These are phyloP conservation scores for Scleroderma bovista DNA, from an alignment of 768 basidiomycete genomes.

Conservation along the genomic window DNA sequence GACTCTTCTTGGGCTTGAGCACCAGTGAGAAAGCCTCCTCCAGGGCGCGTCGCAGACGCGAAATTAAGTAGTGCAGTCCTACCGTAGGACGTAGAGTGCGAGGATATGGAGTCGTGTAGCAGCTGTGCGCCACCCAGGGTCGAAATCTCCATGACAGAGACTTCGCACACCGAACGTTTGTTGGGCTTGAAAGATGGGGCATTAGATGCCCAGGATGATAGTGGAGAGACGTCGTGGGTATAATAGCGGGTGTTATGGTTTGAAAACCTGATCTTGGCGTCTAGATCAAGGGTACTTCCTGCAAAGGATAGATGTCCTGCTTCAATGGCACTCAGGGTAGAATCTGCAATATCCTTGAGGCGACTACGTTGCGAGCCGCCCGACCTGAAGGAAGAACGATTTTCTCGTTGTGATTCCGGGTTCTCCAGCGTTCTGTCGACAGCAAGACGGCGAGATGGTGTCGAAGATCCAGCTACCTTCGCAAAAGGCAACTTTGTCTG, in stretches of 20 bases:
- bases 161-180: conserved; percentile 21
- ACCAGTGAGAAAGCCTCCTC: conserved; percentile 70
- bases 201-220: conserved; percentile 41
- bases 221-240: conserved; percentile 37
- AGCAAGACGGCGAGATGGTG: background rate
- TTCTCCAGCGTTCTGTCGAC: background rate
- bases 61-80: conserved; percentile 68
- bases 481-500: conserved; percentile 4
- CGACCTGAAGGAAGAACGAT: background rate
- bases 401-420: background rate
- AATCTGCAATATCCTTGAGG: conserved; percentile 41
- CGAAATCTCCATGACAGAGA: conserved; percentile 55
- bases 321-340: conserved; percentile 45
- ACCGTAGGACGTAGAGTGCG: conserved; percentile 10
- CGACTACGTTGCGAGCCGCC: conserved; percentile 5
- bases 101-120: conserved; percentile 19
- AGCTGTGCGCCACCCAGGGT: conserved; percentile 58
- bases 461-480: background rate
- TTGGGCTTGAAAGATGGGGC: conserved; percentile 4
- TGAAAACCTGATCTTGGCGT: conserved; percentile 29
- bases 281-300: conserved; percentile 29
- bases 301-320: conserved; percentile 36
- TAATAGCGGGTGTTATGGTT: conserved; percentile 48
- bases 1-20: conserved; percentile 79
- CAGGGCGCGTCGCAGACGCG: conserved; percentile 69